Evolutionary conservation across 2,329 filamentous ascomycete species (phyloP), one percentile per base, ranked within the genome.

Genomic region (Elsinoe australis): DNA sequence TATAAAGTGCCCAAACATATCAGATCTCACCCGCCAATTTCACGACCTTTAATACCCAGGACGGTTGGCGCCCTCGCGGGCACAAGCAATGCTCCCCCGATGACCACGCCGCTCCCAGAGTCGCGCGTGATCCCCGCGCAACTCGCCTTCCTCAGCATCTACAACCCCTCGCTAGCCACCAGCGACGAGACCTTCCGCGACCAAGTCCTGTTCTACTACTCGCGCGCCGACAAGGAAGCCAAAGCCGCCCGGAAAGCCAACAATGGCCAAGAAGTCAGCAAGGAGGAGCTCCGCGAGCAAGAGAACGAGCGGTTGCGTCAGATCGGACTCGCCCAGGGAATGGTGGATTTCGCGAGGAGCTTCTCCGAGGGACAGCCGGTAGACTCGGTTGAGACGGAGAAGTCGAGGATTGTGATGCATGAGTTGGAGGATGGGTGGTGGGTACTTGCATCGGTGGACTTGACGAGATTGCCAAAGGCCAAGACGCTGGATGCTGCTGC

Each of bases 341-440:
- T 96, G 83, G 83, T 94, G 51, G 85, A 82, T 63, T 98, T 98
- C 69, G 85, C 86, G 56, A 78, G 82, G 61, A 89, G 82, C 58
- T 98, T 98, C 66, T 85, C 89, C 2, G 76, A 79, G 52, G 86
- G 82, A 51, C 74, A 82, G 55, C 65, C 85, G 1, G 78, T 95
- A 31, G 87, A 95, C 59, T 80, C 81, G 7, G 82, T 98, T 51
- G 92, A 98, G 61, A 96, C 92, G 1, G 86, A 95, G 58, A 92
- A 86, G 70, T 81, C 83, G 42, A 79, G 89, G 24, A 82, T 95
- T 26, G 74, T 96, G 26, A 70, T 95, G 35, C 80, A 87, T 58
- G 88, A 98, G 69, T 68, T 98, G 54, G 90, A 98, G 64, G 71
- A 78, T 12, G 85, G 85, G 22, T 98, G 92, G 92, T 98, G 94